phyloP scores from a whole-genome alignment of 345 rosid species.

The Citrus australasica region DNA sequence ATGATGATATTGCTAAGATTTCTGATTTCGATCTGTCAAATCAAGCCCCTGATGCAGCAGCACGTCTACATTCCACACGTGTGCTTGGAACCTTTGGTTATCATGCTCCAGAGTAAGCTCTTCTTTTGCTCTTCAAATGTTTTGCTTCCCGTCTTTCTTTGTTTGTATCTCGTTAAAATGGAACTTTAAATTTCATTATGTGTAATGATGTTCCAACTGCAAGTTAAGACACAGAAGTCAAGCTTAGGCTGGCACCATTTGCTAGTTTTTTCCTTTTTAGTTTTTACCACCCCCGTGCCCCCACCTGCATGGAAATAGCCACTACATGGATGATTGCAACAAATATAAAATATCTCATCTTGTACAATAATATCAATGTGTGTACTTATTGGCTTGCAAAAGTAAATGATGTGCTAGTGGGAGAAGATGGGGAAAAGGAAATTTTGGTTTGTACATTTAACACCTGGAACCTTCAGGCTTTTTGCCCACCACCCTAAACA shows the following conservation, averaged over 20 bases:
- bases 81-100: slow-evolving; percentile 95
- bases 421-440: background rate
- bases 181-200: background rate
- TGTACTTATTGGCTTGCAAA: background rate
- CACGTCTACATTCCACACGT: slow-evolving; percentile 92
- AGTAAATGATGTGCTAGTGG: background rate
- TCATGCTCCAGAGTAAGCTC: slow-evolving; percentile 95
- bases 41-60: slow-evolving; percentile 91
- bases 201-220: background rate
- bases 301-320: background rate
- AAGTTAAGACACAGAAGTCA: background rate
- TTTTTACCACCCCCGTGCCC: too few species aligned
- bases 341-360: background rate
- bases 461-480: background rate
- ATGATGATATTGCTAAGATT: slow-evolving; percentile 82
- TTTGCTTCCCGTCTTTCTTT: background rate
- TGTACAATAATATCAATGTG: background rate
- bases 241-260: background rate
- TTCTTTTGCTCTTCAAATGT: slow-evolving; percentile 7
- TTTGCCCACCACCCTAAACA: background rate
- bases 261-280: background rate
- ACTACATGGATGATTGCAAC: background rate
- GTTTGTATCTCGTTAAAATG: background rate
- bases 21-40: slow-evolving; percentile 91
- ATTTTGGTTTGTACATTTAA: background rate